phyloP scores from a whole-genome alignment of 371 early-diverging fungal genomes.

The Syncephalastrum racemosum region DNA sequence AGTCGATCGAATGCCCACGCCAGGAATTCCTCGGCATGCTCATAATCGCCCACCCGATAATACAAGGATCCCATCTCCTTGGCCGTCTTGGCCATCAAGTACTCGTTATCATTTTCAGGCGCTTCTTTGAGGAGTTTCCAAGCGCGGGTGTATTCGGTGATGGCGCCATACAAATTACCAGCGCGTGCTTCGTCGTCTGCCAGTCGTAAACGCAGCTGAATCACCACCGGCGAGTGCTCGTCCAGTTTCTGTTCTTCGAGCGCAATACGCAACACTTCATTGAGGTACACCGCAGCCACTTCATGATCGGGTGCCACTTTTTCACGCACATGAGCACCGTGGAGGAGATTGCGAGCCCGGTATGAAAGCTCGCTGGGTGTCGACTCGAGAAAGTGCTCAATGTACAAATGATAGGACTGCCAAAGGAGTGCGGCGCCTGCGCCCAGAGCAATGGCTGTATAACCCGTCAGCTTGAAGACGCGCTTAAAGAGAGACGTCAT shows the following conservation, averaged over 20 bases:
- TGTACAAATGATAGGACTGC: slow-evolving; percentile 51
- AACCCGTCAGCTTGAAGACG: slow-evolving; percentile 34
- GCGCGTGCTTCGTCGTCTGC: slow-evolving; percentile 37
- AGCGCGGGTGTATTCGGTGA: slow-evolving; percentile 39
- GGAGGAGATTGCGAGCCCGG: slow-evolving; percentile 44
- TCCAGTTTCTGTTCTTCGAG: slow-evolving; percentile 37
- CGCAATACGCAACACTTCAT: slow-evolving; percentile 39
- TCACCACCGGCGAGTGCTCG: slow-evolving; percentile 26
- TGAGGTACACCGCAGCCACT: slow-evolving; percentile 39
- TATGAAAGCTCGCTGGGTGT: slow-evolving; percentile 45
- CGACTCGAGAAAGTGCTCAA: slow-evolving; percentile 39
- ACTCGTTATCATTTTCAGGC: neutral
- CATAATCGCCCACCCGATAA: slow-evolving; percentile 50
- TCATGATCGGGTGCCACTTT: slow-evolving; percentile 36
- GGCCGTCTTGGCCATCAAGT: slow-evolving; percentile 21
- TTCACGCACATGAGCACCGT: slow-evolving; percentile 53
- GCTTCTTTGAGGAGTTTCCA: slow-evolving; percentile 36
- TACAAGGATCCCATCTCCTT: slow-evolving; percentile 55
- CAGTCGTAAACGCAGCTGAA: slow-evolving; percentile 36
- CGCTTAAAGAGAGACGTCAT: slow-evolving; percentile 31
- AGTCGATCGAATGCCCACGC: slow-evolving; percentile 43
- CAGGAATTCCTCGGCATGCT: slow-evolving; percentile 51
- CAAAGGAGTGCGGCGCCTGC: slow-evolving; percentile 32
- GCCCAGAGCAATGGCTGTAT: slow-evolving; percentile 27
- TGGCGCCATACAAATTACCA: slow-evolving; percentile 46